Evolutionary conservation across 2,329 filamentous ascomycete species (phyloP).

Genomic region (Microsporum canis): DNA sequence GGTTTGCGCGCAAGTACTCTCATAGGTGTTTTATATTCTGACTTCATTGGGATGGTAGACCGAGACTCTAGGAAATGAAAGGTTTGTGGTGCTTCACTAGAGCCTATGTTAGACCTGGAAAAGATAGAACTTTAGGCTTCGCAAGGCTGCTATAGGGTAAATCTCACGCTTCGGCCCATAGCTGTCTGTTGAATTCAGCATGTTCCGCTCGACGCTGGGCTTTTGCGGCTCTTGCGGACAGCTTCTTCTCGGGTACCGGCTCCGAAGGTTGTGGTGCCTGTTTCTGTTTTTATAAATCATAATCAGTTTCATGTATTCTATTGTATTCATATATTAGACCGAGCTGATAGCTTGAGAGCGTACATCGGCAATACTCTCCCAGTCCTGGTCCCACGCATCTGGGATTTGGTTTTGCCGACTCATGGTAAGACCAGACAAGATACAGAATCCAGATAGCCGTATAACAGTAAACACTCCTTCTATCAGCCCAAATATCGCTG

Average conservation of each 20-base stretch:
- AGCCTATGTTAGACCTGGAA: neutral
- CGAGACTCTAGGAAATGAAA: conserved; percentile 63
- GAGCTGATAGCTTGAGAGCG: conserved; percentile 4
- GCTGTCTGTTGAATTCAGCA: conserved; percentile 66
- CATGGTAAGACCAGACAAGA: conserved; percentile 20
- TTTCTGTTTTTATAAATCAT: conserved; percentile 21
- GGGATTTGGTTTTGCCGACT: conserved; percentile 45
- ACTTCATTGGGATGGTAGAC: conserved; percentile 51
- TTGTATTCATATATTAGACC: neutral
- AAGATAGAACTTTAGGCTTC: neutral
- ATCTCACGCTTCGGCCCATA: conserved; percentile 77
- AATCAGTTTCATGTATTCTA: neutral
- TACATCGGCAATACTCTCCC: conserved; percentile 69
- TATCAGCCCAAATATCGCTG: neutral
- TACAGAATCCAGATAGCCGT: neutral
- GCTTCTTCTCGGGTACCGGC: conserved; percentile 30
- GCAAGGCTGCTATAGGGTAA: neutral
- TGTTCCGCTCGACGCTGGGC: conserved; percentile 71
- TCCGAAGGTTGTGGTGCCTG: conserved; percentile 23
- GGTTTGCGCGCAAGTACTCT: conserved; percentile 80
- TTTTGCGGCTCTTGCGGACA: conserved; percentile 51
- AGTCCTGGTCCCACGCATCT: conserved; percentile 87
- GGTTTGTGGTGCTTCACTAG: conserved; percentile 60
- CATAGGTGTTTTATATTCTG: conserved; percentile 68
- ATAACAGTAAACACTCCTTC: neutral